Conservation (phyloP, 305 asterid species). For the Ilex paraguariensis region DNA sequence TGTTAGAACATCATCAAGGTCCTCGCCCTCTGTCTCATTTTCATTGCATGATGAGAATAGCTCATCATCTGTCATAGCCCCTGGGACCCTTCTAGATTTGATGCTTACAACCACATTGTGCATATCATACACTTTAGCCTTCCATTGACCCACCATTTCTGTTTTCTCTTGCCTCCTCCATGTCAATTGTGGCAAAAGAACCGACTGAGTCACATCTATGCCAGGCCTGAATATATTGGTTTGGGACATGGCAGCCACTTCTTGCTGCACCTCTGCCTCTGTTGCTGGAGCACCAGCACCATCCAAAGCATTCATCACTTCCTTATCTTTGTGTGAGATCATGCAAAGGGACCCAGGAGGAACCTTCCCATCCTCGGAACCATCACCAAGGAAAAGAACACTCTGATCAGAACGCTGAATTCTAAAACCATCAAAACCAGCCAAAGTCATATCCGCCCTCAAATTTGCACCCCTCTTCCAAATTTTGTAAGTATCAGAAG, state of each 20-base stretch:
- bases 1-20: conserved; percentile 69
- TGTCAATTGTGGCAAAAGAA: conserved; percentile 80
- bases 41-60: conserved; percentile 61
- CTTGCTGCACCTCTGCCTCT: conserved; percentile 81
- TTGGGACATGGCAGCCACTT: conserved; percentile 87
- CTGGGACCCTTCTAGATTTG: conserved; percentile 90
- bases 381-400: conserved; percentile 91
- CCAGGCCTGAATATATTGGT: conserved; percentile 95
- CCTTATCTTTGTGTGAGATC: conserved; percentile 85
- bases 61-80: conserved; percentile 92
- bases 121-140: conserved; percentile 93
- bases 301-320: conserved; percentile 89
- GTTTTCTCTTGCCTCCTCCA: conserved; percentile 89
- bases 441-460: conserved; percentile 95
- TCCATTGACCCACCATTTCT: conserved; percentile 85
- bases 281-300: conserved; percentile 89
- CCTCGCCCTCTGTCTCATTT: conserved; percentile 72
- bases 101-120: conserved; percentile 90
- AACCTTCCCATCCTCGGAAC: conserved; percentile 85
- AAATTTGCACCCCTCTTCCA: conserved; percentile 96
- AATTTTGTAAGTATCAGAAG: conserved; percentile 90
- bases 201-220: conserved; percentile 88
- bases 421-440: conserved; percentile 92
- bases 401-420: conserved; percentile 95
- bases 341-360: conserved; percentile 83